A percentile compares a stretch with the other conserved stretches of the same genome.
Conservation (phyloP, 352 stramenopile species). For the Phytophthora capsici region DNA sequence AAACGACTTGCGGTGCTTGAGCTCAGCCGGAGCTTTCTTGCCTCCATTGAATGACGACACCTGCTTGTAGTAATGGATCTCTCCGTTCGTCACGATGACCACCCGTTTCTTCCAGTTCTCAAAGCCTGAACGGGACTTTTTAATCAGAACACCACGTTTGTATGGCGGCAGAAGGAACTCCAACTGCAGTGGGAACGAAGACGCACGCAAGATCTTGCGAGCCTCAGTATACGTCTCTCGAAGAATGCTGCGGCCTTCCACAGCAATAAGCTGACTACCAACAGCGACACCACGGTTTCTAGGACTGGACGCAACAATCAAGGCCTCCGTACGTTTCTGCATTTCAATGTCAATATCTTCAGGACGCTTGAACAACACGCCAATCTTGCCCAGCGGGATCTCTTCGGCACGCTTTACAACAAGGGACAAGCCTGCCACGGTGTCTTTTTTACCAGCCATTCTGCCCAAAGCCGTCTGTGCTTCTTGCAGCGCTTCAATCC, state of each 20-base stretch:
- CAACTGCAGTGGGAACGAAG: slow-evolving; percentile 67
- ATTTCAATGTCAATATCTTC: slow-evolving; percentile 79
- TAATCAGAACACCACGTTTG: slow-evolving; percentile 82
- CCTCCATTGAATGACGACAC: slow-evolving; percentile 40
- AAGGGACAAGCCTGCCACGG: slow-evolving; percentile 65
- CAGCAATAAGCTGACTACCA: slow-evolving; percentile 75
- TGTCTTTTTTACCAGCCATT: slow-evolving; percentile 56
- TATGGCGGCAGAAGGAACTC: slow-evolving; percentile 86
- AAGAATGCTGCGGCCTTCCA: slow-evolving; percentile 69
- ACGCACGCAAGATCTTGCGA: slow-evolving; percentile 55
- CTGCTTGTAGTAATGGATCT: slow-evolving; percentile 88
- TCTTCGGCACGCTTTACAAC: slow-evolving; percentile 83
- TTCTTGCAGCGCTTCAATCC: slow-evolving; percentile 87
- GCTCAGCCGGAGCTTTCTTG: slow-evolving; percentile 41
- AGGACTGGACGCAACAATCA: slow-evolving; percentile 69
- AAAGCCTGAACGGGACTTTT: slow-evolving; percentile 86
- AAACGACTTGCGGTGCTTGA: slow-evolving; percentile 89
- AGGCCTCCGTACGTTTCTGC: slow-evolving; percentile 74
- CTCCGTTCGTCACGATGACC: slow-evolving; percentile 78
- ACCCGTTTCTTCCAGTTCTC: slow-evolving; percentile 89
- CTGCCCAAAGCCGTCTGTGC: slow-evolving; percentile 64
- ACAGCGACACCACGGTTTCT: slow-evolving; percentile 57
- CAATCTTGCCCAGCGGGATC: slow-evolving; percentile 72
- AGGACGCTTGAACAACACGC: slow-evolving; percentile 61
- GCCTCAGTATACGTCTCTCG: slow-evolving; percentile 66